phyloP scores from a whole-genome alignment of 331 rosid genomes.

The Acacia concinna region DNA sequence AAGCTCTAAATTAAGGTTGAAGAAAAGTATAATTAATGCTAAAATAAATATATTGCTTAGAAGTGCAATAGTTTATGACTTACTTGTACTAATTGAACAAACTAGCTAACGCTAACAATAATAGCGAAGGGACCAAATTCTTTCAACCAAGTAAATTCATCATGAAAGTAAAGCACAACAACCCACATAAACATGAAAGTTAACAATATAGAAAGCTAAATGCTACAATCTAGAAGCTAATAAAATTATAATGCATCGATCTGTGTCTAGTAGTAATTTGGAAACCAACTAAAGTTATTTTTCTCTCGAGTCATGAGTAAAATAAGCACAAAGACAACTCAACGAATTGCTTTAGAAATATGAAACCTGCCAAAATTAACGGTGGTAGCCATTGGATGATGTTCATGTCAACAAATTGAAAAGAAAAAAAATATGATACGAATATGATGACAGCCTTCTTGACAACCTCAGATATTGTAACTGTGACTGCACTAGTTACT shows the following conservation, averaged over 20 bases:
- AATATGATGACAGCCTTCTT: no score
- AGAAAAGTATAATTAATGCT: not conserved
- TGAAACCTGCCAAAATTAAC: not conserved
- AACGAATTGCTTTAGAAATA: not conserved
- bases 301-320: not conserved
- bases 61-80: slow-evolving; percentile 37
- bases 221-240: not conserved
- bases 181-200: slow-evolving; percentile 51
- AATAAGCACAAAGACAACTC: not conserved
- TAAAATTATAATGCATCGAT: not conserved
- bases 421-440: no score
- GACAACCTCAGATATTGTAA: no score
- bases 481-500: no score
- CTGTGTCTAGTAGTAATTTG: not conserved
- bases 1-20: not conserved
- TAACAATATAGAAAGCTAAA: not conserved
- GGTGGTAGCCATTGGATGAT: no score
- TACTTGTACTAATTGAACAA: slow-evolving; percentile 98
- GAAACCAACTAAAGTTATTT: not conserved
- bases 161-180: slow-evolving; percentile 92
- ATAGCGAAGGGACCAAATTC: slow-evolving; percentile 79
- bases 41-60: slow-evolving; percentile 9
- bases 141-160: slow-evolving; percentile 82
- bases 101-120: slow-evolving; percentile 81
- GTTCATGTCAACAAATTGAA: no score